These are phyloP conservation scores for Hypoxylon sp. DNA, from an alignment of 2,329 filamentous ascomycete species.

Conservation along the genomic window DNA sequence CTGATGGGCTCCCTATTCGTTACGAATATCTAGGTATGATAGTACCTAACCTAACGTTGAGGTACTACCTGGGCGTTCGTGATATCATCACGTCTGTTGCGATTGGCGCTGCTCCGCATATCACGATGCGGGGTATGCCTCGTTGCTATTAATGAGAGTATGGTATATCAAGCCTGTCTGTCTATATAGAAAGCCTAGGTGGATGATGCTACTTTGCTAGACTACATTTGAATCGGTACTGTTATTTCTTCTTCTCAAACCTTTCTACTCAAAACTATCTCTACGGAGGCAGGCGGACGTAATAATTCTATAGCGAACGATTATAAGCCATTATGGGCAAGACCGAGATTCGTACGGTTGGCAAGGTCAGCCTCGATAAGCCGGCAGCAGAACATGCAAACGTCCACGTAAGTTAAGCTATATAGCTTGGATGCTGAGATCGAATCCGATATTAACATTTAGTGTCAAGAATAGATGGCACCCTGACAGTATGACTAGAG, in stretches of 20 bases:
- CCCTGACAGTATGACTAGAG: constrained; percentile 76
- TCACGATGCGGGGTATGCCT: constrained; percentile 43
- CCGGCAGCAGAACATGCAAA: constrained; percentile 76
- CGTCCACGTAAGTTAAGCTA: constrained; percentile 71
- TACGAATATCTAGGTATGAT: constrained; percentile 23
- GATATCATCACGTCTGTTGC: constrained; percentile 30
- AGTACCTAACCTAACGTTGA: constrained; percentile 7
- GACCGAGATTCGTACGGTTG: constrained; percentile 73
- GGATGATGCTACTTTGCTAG: not conserved
- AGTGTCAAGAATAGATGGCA: constrained; percentile 86
- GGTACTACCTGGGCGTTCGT: constrained; percentile 14
- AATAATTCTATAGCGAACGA: not conserved
- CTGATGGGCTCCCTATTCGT: constrained; percentile 5
- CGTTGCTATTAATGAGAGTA: not conserved
- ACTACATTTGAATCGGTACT: not conserved
- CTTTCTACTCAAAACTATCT: not conserved
- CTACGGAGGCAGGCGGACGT: not conserved
- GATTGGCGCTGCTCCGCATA: constrained; percentile 30
- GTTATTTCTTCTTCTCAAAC: not conserved
- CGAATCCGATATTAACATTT: constrained; percentile 13
- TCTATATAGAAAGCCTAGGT: not conserved
- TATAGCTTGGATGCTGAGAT: constrained; percentile 28
- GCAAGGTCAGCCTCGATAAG: constrained; percentile 78
- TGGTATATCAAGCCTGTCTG: not conserved
- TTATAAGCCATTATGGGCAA: constrained; percentile 50